Conservation (phyloP, 2,329 filamentous ascomycete genomes). For the Cryphonectria parasitica region DNA sequence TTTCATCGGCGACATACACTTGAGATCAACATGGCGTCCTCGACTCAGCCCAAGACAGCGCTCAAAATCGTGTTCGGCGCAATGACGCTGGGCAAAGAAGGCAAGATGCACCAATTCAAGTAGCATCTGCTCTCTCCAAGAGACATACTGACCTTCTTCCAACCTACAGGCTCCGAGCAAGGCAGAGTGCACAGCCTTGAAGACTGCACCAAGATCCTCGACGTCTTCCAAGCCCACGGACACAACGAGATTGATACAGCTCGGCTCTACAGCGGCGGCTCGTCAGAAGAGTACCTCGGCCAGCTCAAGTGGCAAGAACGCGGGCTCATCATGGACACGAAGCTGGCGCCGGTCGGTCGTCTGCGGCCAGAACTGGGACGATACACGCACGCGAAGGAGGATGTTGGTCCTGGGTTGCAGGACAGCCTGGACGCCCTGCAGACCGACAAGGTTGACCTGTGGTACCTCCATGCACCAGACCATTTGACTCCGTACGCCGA, state of each 20-base stretch:
- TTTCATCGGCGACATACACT: background rate
- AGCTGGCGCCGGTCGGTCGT: slow-evolving; percentile 41
- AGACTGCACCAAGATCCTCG: slow-evolving; percentile 63
- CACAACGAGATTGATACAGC: slow-evolving; percentile 74
- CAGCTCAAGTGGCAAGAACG: slow-evolving; percentile 42
- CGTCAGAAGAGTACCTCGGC: slow-evolving; percentile 60
- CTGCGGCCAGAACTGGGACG: slow-evolving; percentile 20
- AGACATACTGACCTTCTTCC: background rate
- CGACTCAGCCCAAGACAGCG: slow-evolving; percentile 7
- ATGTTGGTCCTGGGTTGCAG: slow-evolving; percentile 40
- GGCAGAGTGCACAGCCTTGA: slow-evolving; percentile 39
- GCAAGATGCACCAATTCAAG: background rate
- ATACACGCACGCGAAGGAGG: slow-evolving; percentile 34
- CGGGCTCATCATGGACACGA: slow-evolving; percentile 48
- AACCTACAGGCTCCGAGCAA: slow-evolving; percentile 32
- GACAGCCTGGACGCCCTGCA: slow-evolving; percentile 44
- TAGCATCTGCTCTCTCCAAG: too few relatives aligned
- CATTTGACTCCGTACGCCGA: slow-evolving; percentile 48
- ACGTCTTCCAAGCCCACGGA: slow-evolving; percentile 67
- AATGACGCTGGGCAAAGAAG: slow-evolving; percentile 36
- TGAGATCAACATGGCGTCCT: slow-evolving; percentile 1
- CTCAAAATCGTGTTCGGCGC: slow-evolving; percentile 37
- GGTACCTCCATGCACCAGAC: slow-evolving; percentile 56
- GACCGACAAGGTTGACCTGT: slow-evolving; percentile 47
- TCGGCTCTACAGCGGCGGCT: slow-evolving; percentile 64